Conservation (phyloP, 192 early-diverging fungal species). For the Ambispora gerdemannii region DNA sequence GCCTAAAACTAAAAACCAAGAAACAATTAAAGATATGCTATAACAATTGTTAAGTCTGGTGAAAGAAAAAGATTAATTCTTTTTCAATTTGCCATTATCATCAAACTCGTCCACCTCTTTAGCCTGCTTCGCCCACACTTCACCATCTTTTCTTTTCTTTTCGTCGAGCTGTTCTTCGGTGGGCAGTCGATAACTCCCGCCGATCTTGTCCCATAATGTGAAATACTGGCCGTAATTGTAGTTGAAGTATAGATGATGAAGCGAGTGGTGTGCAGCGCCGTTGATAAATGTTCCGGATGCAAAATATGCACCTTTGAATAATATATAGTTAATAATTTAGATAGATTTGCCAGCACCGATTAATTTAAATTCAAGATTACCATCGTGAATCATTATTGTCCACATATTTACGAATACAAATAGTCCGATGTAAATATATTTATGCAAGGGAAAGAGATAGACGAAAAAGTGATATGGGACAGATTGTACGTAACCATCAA, state of each 20-base stretch:
- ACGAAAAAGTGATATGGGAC: constrained; percentile 93
- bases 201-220: constrained; percentile 86
- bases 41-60: too few species aligned
- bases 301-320: constrained; percentile 61
- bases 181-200: constrained; percentile 67
- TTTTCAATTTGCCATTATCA: constrained; percentile 37
- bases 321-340: background rate
- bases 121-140: constrained; percentile 63
- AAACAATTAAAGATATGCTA: too few species aligned
- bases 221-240: constrained; percentile 99
- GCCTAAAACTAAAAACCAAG: too few species aligned
- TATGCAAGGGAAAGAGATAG: constrained; percentile 88
- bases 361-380: too few species aligned
- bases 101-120: constrained; percentile 58
- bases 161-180: constrained; percentile 63
- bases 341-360: too few species aligned
- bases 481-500: constrained; percentile 95
- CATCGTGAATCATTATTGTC: constrained; percentile 98
- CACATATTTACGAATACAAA: constrained; percentile 92
- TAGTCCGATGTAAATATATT: constrained; percentile 79
- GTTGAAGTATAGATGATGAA: constrained; percentile 98
- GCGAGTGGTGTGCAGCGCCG: constrained; percentile 91
- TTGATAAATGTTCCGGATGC: constrained; percentile 70
- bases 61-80: too few species aligned
- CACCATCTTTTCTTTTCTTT: constrained; percentile 56